These are phyloP conservation scores for Pneumocystis wakefieldiae DNA, from an alignment of 1,139 yeast genomes.

Conservation along the genomic window DNA sequence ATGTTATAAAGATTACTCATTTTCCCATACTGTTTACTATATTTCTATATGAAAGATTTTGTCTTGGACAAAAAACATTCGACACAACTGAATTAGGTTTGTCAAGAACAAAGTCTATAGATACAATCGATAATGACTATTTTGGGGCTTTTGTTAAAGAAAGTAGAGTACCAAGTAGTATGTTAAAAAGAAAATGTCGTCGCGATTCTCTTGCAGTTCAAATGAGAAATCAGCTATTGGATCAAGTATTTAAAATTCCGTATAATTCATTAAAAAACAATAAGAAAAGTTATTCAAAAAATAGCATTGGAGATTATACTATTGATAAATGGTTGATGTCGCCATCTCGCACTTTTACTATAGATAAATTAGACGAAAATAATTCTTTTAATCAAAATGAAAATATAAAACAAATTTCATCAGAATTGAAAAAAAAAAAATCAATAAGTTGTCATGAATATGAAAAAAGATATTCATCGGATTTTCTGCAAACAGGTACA, in stretches of 20 bases:
- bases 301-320: neutral
- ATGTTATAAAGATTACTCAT: conserved; percentile 27
- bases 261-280: neutral
- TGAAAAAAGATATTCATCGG: neutral
- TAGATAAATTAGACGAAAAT: neutral
- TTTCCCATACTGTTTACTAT: conserved; percentile 25
- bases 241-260: neutral
- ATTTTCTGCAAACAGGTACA: neutral
- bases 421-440: neutral
- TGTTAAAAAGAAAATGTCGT: neutral
- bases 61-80: conserved; percentile 13
- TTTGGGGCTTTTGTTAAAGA: neutral
- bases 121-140: neutral
- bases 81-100: conserved; percentile 1
- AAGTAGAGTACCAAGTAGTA: neutral
- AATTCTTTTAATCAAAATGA: neutral
- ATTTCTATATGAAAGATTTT: conserved; percentile 24
- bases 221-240: neutral
- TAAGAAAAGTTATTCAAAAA: neutral
- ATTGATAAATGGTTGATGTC: neutral
- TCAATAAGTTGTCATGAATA: neutral
- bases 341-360: neutral
- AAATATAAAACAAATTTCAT: neutral
- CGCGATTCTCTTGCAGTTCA: neutral
- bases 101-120: neutral